A percentile compares a stretch with the other conserved stretches of the same genome.
Conservation (phyloP, 495 filamentous ascomycete species). For the Annulohypoxylon moriforme region DNA sequence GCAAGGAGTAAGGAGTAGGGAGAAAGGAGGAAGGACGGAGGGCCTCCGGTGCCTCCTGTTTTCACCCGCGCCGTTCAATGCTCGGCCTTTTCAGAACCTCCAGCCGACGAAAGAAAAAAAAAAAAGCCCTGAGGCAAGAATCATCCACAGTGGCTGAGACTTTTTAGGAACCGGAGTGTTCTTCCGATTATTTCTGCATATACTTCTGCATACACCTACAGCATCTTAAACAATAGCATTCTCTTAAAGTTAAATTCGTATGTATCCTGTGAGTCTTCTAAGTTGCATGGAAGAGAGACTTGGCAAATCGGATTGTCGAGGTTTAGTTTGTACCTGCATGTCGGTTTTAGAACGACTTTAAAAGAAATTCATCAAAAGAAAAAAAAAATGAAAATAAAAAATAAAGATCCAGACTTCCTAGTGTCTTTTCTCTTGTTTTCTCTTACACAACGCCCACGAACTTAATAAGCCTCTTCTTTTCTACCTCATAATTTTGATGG, state of each 20-base stretch:
- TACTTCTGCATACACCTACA: not conserved
- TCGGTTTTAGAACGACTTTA: not conserved
- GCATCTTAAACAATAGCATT: slow-evolving; percentile 14
- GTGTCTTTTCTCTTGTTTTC: too few relatives aligned
- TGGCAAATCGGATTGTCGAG: not conserved
- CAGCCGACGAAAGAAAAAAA: not conserved
- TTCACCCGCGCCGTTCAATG: slow-evolving; percentile 23
- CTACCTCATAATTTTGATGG: too few relatives aligned
- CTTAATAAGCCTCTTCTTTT: too few relatives aligned
- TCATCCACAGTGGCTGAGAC: slow-evolving; percentile 38
- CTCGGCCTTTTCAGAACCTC: not conserved
- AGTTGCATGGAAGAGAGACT: not conserved
- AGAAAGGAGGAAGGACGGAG: not conserved
- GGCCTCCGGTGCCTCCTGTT: slow-evolving; percentile 23
- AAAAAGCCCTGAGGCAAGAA: slow-evolving; percentile 22
- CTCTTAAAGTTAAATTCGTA: not conserved
- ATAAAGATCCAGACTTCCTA: too few relatives aligned
- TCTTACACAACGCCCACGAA: too few relatives aligned
- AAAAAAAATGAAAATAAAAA: not conserved
- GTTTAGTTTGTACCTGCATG: not conserved
- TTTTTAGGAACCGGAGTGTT: slow-evolving; percentile 17
- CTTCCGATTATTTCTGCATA: not conserved
- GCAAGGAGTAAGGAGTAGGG: not conserved
- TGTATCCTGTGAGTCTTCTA: not conserved
- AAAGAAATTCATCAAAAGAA: not conserved